Conservation (phyloP, 2,329 filamentous ascomycete species). For the Sporothrix sp. region DNA sequence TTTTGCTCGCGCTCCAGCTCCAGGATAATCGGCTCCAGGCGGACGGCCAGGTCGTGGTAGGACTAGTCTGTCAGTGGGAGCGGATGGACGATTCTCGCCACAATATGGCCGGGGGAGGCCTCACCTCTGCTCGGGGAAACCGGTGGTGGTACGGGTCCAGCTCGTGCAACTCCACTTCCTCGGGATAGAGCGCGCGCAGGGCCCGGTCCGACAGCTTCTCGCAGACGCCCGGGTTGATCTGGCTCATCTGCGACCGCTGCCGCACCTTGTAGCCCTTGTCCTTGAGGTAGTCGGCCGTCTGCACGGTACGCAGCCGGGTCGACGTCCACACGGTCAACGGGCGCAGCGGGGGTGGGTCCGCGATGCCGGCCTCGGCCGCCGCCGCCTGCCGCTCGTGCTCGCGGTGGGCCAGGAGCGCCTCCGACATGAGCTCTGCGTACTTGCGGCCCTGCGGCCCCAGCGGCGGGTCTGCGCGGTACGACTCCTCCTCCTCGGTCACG, state of each 20-base stretch:
- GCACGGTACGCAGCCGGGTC: conserved; percentile 77
- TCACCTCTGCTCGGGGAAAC: conserved; percentile 85
- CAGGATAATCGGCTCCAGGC: conserved; percentile 92
- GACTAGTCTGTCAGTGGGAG: too few species aligned
- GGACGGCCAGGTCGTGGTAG: conserved; percentile 96
- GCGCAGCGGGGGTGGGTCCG: conserved; percentile 48
- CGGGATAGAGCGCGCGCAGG: conserved; percentile 74
- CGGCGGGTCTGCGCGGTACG: conserved; percentile 82
- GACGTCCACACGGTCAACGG: conserved; percentile 92
- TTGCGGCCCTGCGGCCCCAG: conserved; percentile 69
- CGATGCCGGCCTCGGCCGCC: conserved; percentile 57
- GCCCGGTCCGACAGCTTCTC: conserved; percentile 81
- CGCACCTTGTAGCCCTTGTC: conserved; percentile 74
- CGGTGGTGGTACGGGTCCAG: conserved; percentile 93
- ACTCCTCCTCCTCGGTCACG: conserved; percentile 76
- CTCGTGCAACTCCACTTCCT: conserved; percentile 88
- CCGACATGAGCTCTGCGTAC: conserved; percentile 79
- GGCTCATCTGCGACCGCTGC: conserved; percentile 91
- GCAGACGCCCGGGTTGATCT: conserved; percentile 92
- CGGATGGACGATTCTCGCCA: too few species aligned
- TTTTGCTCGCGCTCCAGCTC: conserved; percentile 95
- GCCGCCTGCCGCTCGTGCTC: conserved; percentile 66
- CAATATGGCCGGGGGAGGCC: conserved; percentile 17
- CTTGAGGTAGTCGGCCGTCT: conserved; percentile 77
- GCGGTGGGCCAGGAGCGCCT: conserved; percentile 71